Base-by-base conservation (phyloP, 1,139 yeast species). In the Petasospora fabianii region DNA sequence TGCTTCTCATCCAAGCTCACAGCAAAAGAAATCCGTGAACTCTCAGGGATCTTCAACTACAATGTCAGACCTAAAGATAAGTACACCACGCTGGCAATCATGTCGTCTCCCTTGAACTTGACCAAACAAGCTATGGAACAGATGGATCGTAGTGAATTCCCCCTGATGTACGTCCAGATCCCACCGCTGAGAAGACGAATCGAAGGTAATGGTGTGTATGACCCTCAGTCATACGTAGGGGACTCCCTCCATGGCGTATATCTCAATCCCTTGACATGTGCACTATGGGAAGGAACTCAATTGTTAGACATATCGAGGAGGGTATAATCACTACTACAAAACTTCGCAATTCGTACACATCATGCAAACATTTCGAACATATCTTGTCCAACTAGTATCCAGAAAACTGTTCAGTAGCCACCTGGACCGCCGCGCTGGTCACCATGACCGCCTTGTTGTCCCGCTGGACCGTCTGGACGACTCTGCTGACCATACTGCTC, bases 51-150 rank as follows among this genome's bases (percentile, higher is more conserved):
- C 7, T 73, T 72, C 48, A 60, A 68, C 34, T 71, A 63, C 41
- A 71, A 73, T 46, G 66, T 70, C 5, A 61, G 60, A n/a, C 55
- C 54, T 32, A 35, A 41, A 29, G 53, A 57, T 30, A 44, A 53
- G 36, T 58, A 55, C 46, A 57, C 49, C 17, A 59, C 70, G 1
- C 55, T 73, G 13, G 61, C 68, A 20, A 56, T 75, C 49, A 59
- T 75, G 49, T 76, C 81, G 11, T 73, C 86, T 0, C 86, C 92
- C 1, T 69, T 72, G 13, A 66, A 73, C 2, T 65, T 82, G 35
- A 80, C 94, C 0, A 57, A 66, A 27, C 83, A 79, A 43, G 88
- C 83, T 0, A 61, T 73, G 27, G 62, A 64, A 6, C 77, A 79
- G 39, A 67, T 83, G 47, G 77, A 81, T 44, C 63, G 65, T 12